Percentiles rank a stretch among this genome's conserved stretches.
Evolutionary conservation across 805 yeast genomes (phyloP).

Genomic region (Phaffomyces opuntiae): DNA sequence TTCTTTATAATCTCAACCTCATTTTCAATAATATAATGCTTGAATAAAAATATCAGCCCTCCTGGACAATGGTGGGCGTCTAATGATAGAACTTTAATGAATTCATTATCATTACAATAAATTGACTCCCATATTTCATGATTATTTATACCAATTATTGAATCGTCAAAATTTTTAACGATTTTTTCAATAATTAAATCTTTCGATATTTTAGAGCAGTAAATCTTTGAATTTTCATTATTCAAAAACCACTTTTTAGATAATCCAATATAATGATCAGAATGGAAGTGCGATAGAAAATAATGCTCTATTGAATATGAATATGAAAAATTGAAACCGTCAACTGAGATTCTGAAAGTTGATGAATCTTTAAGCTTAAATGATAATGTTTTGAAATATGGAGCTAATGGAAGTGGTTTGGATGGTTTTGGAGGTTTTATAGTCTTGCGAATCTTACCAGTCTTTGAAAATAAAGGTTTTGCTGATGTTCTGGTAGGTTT

Average conservation of each 20-base stretch:
- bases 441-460: background rate
- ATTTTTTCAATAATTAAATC: conserved; percentile 52
- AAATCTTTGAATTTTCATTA: conserved; percentile 50
- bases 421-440: background rate
- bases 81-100: conserved; percentile 48
- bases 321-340: conserved; percentile 49
- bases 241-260: conserved; percentile 56
- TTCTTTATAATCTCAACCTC: conserved; percentile 23
- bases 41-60: conserved; percentile 72
- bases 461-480: conserved; percentile 12
- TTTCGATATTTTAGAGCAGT: conserved; percentile 67
- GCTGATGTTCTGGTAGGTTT: conserved; percentile 12
- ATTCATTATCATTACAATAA: conserved; percentile 21
- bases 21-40: conserved; percentile 28
- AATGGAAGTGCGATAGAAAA: conserved; percentile 78
- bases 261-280: conserved; percentile 91
- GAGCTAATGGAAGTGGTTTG: conserved; percentile 23
- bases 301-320: conserved; percentile 42
- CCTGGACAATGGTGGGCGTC: conserved; percentile 99
- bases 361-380: conserved; percentile 26
- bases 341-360: conserved; percentile 42
- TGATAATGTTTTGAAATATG: conserved; percentile 44
- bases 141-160: background rate
- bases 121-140: background rate
- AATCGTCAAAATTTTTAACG: background rate